These are phyloP conservation scores for Phytopythium kandeliae DNA, from an alignment of 352 stramenopile genomes.

Conservation along the genomic window DNA sequence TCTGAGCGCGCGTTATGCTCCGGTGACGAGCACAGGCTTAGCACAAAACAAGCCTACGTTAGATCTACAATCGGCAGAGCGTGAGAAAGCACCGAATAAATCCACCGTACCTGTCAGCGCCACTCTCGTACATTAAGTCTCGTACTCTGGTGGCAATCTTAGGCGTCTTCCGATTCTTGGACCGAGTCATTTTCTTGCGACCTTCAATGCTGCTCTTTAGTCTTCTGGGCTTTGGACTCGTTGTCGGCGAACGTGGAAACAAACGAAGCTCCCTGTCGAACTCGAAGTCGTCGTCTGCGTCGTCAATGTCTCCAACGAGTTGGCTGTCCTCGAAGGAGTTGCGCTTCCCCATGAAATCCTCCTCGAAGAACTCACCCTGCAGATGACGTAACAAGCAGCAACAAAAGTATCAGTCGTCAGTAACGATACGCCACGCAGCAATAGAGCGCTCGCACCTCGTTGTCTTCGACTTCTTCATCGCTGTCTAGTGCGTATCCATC, in stretches of 20 bases:
- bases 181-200: slow-evolving; percentile 42
- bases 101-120: slow-evolving; percentile 63
- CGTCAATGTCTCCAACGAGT: slow-evolving; percentile 57
- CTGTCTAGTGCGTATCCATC: slow-evolving; percentile 71
- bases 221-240: slow-evolving; percentile 47
- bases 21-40: slow-evolving; percentile 70
- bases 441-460: slow-evolving; percentile 39
- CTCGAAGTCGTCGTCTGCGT: slow-evolving; percentile 86
- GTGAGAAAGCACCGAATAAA: neutral
- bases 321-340: slow-evolving; percentile 75
- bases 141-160: slow-evolving; percentile 52
- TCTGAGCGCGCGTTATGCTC: slow-evolving; percentile 56
- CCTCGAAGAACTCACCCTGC: slow-evolving; percentile 73
- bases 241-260: slow-evolving; percentile 36
- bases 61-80: slow-evolving; percentile 3
- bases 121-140: slow-evolving; percentile 66
- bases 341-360: slow-evolving; percentile 63
- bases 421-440: neutral
- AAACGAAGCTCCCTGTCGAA: slow-evolving; percentile 72
- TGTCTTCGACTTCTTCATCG: slow-evolving; percentile 83
- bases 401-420: neutral
- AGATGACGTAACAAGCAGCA: neutral
- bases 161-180: slow-evolving; percentile 41
- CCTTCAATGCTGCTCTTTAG: slow-evolving; percentile 26
- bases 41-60: slow-evolving; percentile 9